Evolutionary conservation across 306 rosid species (phyloP), one percentile per base, ranked within the genome.

Genomic region (Prunus davidiana): DNA sequence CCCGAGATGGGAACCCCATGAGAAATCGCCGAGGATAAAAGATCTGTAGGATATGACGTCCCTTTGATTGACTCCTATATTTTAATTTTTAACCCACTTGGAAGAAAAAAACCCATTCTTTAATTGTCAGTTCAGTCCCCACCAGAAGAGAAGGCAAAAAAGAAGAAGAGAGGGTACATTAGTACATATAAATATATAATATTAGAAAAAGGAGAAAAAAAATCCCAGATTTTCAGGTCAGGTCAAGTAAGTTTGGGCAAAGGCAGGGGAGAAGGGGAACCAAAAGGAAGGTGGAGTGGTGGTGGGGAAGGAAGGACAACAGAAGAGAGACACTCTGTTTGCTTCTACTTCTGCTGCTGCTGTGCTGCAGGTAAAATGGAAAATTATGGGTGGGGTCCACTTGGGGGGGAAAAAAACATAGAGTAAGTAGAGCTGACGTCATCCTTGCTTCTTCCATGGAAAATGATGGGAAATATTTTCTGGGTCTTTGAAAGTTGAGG

Each of bases 151-250:
- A 70, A 58, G 54, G 5, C 19, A 79, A 43, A 24, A 28, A 78
- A 45, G 19, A 38, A 20, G 63, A 68, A 28, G 60, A 67, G 68
- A 28, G 60, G 27, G 56, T 22, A 16, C 22, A 13, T 28, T 41
- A 38, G 43, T 38, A 38, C 43, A 74, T 38, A 58, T 13, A 12
- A 27, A 4, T 63, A 32, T 49, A 69, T 16, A 51, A 19, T 49
- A 65, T 34, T 15, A 71, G 61, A 12, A 66, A 47, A 49, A 62
- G 67, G 58, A 76, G 70, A 49, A 62, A 58, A 7, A 38, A 80
- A 73, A 86, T 87, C 91, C 94, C 90, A 49, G 91, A 85, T 90
- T 90, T 92, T 90, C 91, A 81, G 92, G 93, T 91, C 89, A 75
- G 78, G 86, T 79, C 74, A 38, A 38, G 43, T 38, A 38, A 38